These are phyloP conservation scores for Fomes fomentarius DNA, from an alignment of 1,284 basidiomycete genomes.

Conservation along the genomic window DNA sequence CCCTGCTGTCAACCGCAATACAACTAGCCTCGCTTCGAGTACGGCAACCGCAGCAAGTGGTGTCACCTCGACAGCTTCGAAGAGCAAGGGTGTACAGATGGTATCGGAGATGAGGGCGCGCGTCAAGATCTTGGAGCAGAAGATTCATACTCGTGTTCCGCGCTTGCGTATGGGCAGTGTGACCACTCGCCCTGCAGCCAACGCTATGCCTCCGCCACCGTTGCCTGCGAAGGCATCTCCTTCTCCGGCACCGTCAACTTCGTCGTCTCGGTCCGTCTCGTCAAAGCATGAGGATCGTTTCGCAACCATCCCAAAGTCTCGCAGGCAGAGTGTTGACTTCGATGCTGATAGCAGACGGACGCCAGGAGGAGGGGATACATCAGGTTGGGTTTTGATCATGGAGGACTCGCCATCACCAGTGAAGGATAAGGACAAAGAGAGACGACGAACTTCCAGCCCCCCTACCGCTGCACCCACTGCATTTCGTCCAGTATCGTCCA, in stretches of 20 bases:
- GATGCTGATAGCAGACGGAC: slow-evolving; percentile 37
- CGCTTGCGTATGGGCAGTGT: slow-evolving; percentile 77
- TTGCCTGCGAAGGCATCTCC: slow-evolving; percentile 26
- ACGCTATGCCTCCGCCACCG: slow-evolving; percentile 37
- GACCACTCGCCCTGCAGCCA: slow-evolving; percentile 50
- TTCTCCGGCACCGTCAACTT: slow-evolving; percentile 33
- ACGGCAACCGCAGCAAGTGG: slow-evolving; percentile 43
- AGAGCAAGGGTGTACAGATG: slow-evolving; percentile 84
- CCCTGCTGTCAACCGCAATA: slow-evolving; percentile 45
- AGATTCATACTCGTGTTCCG: slow-evolving; percentile 82
- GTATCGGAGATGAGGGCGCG: slow-evolving; percentile 85
- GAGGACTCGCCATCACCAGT: slow-evolving; percentile 77
- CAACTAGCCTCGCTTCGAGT: slow-evolving; percentile 39
- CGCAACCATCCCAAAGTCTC: slow-evolving; percentile 22
- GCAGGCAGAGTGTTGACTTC: slow-evolving; percentile 36
- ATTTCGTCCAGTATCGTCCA: slow-evolving; percentile 38
- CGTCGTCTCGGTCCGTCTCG: slow-evolving; percentile 31
- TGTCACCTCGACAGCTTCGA: slow-evolving; percentile 49
- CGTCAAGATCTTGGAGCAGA: slow-evolving; percentile 79
- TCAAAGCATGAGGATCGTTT: slow-evolving; percentile 32
- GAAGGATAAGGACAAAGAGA: slow-evolving; percentile 56
- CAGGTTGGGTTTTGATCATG: slow-evolving; percentile 84
- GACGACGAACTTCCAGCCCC: slow-evolving; percentile 64
- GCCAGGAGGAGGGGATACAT: slow-evolving; percentile 53
- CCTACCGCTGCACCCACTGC: slow-evolving; percentile 33